phyloP scores from a whole-genome alignment of 202 grass and related monocot species.

The Eragrostis tef region DNA sequence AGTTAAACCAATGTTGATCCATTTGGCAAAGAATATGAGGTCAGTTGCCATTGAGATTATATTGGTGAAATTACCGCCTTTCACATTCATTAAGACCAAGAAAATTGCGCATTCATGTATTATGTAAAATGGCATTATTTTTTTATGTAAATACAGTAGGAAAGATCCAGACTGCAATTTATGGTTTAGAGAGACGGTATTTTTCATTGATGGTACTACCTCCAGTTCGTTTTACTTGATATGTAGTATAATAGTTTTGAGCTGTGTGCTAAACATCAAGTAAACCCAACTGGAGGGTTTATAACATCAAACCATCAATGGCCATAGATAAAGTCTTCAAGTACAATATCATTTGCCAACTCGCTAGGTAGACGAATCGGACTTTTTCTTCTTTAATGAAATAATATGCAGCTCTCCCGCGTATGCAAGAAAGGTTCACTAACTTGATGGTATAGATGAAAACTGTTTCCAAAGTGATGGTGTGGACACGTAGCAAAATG shows the following conservation, averaged over 20 bases:
- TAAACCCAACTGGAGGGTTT: not conserved
- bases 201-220: slow-evolving; percentile 5
- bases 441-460: too few species aligned
- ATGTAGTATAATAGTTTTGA: not conserved
- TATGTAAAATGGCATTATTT: slow-evolving; percentile 20
- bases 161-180: too few species aligned
- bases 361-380: slow-evolving; percentile 20
- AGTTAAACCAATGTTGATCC: not conserved
- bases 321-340: slow-evolving; percentile 14
- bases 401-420: too few species aligned
- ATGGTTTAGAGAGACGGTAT: not conserved
- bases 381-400: not conserved
- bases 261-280: not conserved
- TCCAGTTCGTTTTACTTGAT: not conserved
- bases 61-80: not conserved
- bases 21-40: not conserved
- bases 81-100: slow-evolving; percentile 23
- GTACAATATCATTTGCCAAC: slow-evolving; percentile 14
- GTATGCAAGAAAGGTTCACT: too few species aligned
- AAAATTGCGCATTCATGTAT: not conserved
- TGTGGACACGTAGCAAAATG: too few species aligned
- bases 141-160: too few species aligned
- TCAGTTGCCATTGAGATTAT: slow-evolving; percentile 19
- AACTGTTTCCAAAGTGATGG: too few species aligned
- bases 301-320: not conserved